phyloP scores from a whole-genome alignment of 116 monocot genomes.

The Trichopus zeylanicus region DNA sequence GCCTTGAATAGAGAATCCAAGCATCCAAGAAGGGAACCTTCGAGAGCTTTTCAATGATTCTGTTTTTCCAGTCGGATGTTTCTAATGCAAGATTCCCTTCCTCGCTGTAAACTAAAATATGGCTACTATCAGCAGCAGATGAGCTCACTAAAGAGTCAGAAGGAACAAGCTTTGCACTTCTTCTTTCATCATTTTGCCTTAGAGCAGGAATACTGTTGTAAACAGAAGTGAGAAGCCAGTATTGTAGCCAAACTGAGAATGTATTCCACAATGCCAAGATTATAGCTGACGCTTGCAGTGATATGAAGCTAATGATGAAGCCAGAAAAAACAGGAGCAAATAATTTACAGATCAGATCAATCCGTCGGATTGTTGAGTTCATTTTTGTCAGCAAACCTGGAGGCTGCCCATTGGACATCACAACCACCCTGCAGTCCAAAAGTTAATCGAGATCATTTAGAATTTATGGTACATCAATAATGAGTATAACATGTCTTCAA shows the following conservation, averaged over 20 bases:
- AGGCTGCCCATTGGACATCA: slow-evolving; percentile 63
- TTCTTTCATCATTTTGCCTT: slow-evolving; percentile 30
- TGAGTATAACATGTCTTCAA: no score
- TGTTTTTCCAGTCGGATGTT: slow-evolving; percentile 19
- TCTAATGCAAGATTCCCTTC: slow-evolving; percentile 6
- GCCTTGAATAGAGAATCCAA: slow-evolving; percentile 71
- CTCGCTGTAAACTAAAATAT: slow-evolving; percentile 12
- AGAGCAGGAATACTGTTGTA: slow-evolving; percentile 73
- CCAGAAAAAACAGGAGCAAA: slow-evolving; percentile 78
- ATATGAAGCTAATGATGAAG: slow-evolving; percentile 85
- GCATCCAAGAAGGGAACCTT: slow-evolving; percentile 44
- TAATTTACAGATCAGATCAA: slow-evolving; percentile 81
- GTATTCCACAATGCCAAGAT: slow-evolving; percentile 60
- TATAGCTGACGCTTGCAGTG: slow-evolving; percentile 58
- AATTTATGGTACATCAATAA: no score
- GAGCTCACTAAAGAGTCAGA: slow-evolving; percentile 14
- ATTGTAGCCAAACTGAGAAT: slow-evolving; percentile 67
- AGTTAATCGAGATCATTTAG: not conserved
- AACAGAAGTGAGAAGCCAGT: slow-evolving; percentile 79
- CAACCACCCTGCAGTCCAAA: slow-evolving; percentile 63
- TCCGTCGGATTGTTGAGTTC: slow-evolving; percentile 80
- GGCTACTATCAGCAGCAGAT: slow-evolving; percentile 8
- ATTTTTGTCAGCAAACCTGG: slow-evolving; percentile 50
- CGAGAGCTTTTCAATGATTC: slow-evolving; percentile 29
- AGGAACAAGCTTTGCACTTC: slow-evolving; percentile 11